These are phyloP conservation scores for Vicia villosa DNA, from an alignment of 306 rosid genomes.

Conservation along the genomic window DNA sequence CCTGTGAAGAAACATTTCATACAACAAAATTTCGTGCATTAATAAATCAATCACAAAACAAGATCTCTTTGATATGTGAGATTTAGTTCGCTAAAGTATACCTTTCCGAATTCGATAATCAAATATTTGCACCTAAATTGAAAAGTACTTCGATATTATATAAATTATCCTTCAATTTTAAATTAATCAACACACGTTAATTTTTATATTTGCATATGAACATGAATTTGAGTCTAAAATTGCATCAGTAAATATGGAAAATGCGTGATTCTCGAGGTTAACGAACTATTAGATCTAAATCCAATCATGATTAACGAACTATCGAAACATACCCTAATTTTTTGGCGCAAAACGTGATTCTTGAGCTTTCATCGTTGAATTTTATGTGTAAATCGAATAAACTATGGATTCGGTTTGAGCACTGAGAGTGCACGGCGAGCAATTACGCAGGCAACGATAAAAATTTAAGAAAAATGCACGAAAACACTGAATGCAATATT, in stretches of 20 bases:
- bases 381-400: background rate
- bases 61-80: background rate
- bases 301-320: background rate
- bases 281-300: background rate
- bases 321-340: background rate
- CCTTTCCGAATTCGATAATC: background rate
- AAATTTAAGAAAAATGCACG: background rate
- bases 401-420: slow-evolving; percentile 2
- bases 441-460: background rate
- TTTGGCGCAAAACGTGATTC: slow-evolving; percentile 4
- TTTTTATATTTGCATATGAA: background rate
- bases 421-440: slow-evolving; percentile 10
- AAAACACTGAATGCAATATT: background rate
- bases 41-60: background rate
- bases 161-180: background rate
- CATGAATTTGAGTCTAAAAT: background rate
- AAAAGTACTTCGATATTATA: background rate
- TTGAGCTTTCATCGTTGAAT: background rate
- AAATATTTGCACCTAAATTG: background rate
- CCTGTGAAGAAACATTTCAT: background rate
- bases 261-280: too few species aligned
- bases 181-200: background rate
- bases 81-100: too few species aligned
- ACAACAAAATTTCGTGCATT: background rate
- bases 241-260: background rate